Percentiles rank a stretch among this genome's conserved stretches.
These are phyloP conservation scores for Leptomonas pyrrhocoris DNA, from an alignment of 208 protist genomes.

Conservation along the genomic window DNA sequence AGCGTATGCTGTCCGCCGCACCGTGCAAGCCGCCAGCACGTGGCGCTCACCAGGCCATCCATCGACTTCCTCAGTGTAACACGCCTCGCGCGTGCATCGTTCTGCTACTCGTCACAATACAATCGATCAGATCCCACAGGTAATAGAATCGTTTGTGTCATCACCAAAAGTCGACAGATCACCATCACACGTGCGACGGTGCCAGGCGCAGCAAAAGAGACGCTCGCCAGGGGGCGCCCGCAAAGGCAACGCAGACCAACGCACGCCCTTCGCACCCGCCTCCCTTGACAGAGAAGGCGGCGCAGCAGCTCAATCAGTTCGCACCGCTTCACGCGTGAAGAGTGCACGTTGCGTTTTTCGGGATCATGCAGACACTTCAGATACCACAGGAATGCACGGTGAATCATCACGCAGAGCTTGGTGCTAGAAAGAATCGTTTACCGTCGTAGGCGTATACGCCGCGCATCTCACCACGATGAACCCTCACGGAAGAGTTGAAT, in stretches of 20 bases:
- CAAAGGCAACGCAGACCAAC: no score
- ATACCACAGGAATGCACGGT: not conserved
- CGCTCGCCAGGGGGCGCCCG: no score
- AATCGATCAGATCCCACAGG: constrained; percentile 48
- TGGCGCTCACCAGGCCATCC: no score
- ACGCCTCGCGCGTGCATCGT: constrained; percentile 33
- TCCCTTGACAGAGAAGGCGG: not conserved
- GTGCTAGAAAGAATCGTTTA: no score
- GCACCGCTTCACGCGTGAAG: constrained; percentile 23
- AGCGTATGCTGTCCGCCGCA: no score
- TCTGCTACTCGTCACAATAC: constrained; percentile 24
- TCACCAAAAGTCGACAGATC: constrained; percentile 27
- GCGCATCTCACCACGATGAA: no score
- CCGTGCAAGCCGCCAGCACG: no score
- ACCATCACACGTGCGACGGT: no score
- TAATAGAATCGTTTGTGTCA: constrained; percentile 44
- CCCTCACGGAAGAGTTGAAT: no score
- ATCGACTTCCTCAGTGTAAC: constrained; percentile 26
- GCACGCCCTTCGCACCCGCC: not conserved
- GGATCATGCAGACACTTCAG: constrained; percentile 15
- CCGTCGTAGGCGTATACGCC: no score
- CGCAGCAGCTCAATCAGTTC: constrained; percentile 17
- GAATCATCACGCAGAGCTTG: constrained; percentile 27
- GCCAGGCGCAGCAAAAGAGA: no score
- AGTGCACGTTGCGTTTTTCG: constrained; percentile 61